Percentiles rank a stretch among this genome's conserved stretches.
phyloP scores from a whole-genome alignment of 352 stramenopile genomes.

The Phytophthora citrophthora region DNA sequence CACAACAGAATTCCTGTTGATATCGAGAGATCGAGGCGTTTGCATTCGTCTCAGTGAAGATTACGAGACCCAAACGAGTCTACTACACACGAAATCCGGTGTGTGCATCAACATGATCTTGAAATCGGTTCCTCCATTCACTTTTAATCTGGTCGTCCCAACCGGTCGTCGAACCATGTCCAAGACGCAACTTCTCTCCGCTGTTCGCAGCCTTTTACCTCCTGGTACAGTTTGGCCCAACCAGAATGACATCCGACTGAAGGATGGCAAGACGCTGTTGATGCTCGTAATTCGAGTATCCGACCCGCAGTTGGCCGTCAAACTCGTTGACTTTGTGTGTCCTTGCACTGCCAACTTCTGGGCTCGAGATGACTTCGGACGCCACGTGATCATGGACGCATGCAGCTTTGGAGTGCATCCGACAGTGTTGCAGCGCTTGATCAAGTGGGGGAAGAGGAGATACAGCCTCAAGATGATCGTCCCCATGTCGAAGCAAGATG shows the following conservation, averaged over 20 bases:
- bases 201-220: conserved; percentile 2
- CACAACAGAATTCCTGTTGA: too few species aligned
- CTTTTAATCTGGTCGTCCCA: neutral
- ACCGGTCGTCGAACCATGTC: neutral
- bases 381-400: conserved; percentile 21
- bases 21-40: neutral
- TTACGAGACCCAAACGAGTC: neutral
- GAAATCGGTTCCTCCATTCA: neutral
- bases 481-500: conserved; percentile 6
- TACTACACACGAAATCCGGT: neutral
- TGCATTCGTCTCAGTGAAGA: neutral
- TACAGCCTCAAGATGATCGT: conserved; percentile 9
- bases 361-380: neutral
- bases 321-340: conserved; percentile 21
- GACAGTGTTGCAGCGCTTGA: conserved; percentile 8
- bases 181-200: conserved; percentile 2
- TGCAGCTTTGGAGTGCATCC: conserved; percentile 12
- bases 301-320: conserved; percentile 9
- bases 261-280: conserved; percentile 17
- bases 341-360: conserved; percentile 9
- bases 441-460: conserved; percentile 14
- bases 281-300: conserved; percentile 10
- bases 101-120: conserved; percentile 4
- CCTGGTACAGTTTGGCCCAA: conserved; percentile 4
- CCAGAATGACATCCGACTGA: neutral